Base-by-base conservation (phyloP, 2,329 filamentous ascomycete species). In the Orbilia ellipsospora region DNA sequence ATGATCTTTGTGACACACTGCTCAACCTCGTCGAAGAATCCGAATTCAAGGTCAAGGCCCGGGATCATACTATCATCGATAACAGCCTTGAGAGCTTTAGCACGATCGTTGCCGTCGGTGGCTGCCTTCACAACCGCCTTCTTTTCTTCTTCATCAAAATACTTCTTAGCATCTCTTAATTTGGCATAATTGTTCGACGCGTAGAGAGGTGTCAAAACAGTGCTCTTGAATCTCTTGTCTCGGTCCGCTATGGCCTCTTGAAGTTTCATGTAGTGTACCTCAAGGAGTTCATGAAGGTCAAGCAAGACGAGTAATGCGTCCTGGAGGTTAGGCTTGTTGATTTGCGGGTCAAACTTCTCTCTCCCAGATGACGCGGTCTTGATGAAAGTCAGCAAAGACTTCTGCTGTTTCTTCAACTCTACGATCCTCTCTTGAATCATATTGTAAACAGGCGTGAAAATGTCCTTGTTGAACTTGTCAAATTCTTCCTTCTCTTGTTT, bases 91-190 rank as follows among this genome's bases (percentile, higher is more conserved):
- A 78, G 62, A 0, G 63, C 48, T 16, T 73, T 78, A 7, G 77
- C 67, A 44, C 77, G 68, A 8, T 78, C 66, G 16, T 64, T 55
- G n/a, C 51, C 67, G 10, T 74, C 75, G 4, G 57, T 70, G 8
- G 68, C 61, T 16, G 74, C 73, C 18, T 78, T 77, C 5, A 78
- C 65, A 7, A 66, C 56, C 1, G 77, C 72, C 50, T 79, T 80
- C 77, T 78, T 79, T 62, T 80, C 80, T 16, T 78, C 78, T 52
- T 79, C 78, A 10, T 80, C 78, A 56, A 80, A 80, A 48, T 80
- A 77, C 45, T 79, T 80, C 77, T 80, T 79, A 64, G 78, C 79
- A 23, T 77, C 78, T 61, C 78, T 79, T 65, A 80, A 65, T 44
- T 80, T 79, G 10, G 69, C 68, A n/a, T 79, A 78, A 26, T 81